Evolutionary conservation across 2,329 filamentous ascomycete genomes (phyloP).

Genomic region (Amphichorda felina): DNA sequence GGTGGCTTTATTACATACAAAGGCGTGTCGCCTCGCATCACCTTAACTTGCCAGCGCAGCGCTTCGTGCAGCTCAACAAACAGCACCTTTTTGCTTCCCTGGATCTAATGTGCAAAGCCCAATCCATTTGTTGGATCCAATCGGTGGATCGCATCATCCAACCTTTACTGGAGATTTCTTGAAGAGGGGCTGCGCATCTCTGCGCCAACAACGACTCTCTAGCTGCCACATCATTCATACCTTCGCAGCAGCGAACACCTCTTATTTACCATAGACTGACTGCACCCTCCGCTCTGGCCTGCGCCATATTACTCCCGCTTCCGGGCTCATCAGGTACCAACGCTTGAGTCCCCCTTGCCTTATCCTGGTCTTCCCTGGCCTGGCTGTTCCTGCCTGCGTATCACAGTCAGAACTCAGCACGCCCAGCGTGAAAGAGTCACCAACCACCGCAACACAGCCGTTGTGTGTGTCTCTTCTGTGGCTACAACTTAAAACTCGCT

Average conservation of each 20-base stretch:
- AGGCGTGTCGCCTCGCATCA: too few species aligned
- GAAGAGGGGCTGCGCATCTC: conserved; percentile 1
- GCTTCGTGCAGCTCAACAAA: too few species aligned
- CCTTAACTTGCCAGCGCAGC: too few species aligned
- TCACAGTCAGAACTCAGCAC: background rate
- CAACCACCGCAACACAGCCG: background rate
- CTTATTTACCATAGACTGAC: too few species aligned
- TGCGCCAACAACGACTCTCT: conserved; percentile 3
- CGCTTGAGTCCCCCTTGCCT: background rate
- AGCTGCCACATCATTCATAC: conserved; percentile 6
- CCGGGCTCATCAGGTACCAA: conserved; percentile 2
- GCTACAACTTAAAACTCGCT: too few species aligned
- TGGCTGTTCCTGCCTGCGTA: background rate
- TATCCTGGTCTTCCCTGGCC: background rate
- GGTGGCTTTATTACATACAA: too few species aligned
- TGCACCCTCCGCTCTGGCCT: background rate
- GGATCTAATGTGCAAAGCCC: too few species aligned
- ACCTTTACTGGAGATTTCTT: background rate
- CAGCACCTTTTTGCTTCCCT: too few species aligned
- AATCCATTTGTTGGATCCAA: background rate
- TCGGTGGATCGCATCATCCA: background rate
- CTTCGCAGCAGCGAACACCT: background rate
- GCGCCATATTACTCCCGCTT: background rate
- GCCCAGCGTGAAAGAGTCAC: background rate
- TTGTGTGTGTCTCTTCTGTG: too few species aligned